Conservation (phyloP, 345 rosid genomes). For the Eutrema japonicum region DNA sequence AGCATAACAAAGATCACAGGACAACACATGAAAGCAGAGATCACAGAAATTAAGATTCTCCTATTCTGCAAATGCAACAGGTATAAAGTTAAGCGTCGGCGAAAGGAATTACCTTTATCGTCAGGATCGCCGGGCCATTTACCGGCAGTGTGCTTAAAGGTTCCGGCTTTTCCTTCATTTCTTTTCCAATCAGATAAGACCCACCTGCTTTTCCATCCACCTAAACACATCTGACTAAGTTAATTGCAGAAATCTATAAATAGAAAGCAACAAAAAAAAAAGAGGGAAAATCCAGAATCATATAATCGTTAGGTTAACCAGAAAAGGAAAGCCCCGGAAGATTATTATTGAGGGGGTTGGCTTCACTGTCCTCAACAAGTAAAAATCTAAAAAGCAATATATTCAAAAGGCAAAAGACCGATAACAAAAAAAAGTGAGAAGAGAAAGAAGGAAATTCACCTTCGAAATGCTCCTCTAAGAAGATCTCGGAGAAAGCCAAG, state of each 20-base stretch:
- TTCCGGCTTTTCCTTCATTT: constrained; percentile 83
- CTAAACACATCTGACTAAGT: constrained; percentile 45
- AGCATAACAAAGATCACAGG: constrained; percentile 17
- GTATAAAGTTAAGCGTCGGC: not conserved
- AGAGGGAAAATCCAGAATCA: constrained; percentile 1
- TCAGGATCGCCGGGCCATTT: constrained; percentile 86
- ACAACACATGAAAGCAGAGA: constrained; percentile 14
- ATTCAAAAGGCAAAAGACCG: not conserved
- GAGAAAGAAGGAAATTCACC: constrained; percentile 35
- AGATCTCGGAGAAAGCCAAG: constrained; percentile 52
- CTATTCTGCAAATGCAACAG: not conserved
- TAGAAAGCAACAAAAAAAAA: not conserved
- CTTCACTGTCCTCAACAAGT: constrained; percentile 19
- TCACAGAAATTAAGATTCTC: not conserved
- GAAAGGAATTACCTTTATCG: constrained; percentile 60
- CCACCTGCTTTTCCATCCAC: constrained; percentile 95
- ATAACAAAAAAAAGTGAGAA: not conserved
- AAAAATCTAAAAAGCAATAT: constrained; percentile 12
- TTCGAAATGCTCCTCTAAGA: constrained; percentile 60
- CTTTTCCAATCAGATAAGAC: constrained; percentile 87
- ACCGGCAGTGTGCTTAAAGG: constrained; percentile 81
- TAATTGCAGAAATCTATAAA: constrained; percentile 8
- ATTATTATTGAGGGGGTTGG: constrained; percentile 13
- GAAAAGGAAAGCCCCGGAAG: constrained; percentile 27
- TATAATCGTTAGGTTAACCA: constrained; percentile 2